Percentiles rank a stretch among this genome's conserved stretches.
These are phyloP conservation scores for Phlebiopsis flavidoalba DNA, from an alignment of 768 basidiomycete genomes.

Conservation along the genomic window DNA sequence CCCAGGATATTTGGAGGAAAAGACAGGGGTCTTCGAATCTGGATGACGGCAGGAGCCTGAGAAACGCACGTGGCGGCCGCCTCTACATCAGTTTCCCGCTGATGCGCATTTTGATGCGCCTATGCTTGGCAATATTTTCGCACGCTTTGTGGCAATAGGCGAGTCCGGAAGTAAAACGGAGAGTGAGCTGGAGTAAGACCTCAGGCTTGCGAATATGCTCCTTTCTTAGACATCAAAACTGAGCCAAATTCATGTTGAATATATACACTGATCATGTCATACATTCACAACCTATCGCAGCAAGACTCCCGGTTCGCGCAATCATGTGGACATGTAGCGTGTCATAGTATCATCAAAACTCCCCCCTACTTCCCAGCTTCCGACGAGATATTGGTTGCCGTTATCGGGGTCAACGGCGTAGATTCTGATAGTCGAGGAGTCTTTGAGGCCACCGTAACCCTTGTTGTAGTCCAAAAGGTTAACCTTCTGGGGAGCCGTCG, in stretches of 20 bases:
- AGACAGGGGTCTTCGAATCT: not conserved
- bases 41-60: not conserved
- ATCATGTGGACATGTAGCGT: no score
- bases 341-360: no score
- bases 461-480: slow-evolving; percentile 16
- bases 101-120: not conserved
- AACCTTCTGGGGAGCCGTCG: slow-evolving; percentile 15
- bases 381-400: slow-evolving; percentile 9
- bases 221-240: no score
- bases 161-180: no score
- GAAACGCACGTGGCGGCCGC: not conserved
- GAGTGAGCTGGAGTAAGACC: no score
- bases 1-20: not conserved
- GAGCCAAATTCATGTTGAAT: no score
- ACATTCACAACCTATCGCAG: no score
- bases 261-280: no score
- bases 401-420: slow-evolving; percentile 12
- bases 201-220: no score
- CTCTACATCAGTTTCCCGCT: not conserved
- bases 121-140: not conserved
- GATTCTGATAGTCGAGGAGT: slow-evolving; percentile 4
- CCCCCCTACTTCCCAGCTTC: slow-evolving; percentile 8
- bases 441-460: slow-evolving; percentile 9
- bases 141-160: not conserved
- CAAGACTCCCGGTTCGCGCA: no score